These are phyloP conservation scores for Murraya koenigii DNA, from an alignment of 345 rosid genomes.

Conservation along the genomic window DNA sequence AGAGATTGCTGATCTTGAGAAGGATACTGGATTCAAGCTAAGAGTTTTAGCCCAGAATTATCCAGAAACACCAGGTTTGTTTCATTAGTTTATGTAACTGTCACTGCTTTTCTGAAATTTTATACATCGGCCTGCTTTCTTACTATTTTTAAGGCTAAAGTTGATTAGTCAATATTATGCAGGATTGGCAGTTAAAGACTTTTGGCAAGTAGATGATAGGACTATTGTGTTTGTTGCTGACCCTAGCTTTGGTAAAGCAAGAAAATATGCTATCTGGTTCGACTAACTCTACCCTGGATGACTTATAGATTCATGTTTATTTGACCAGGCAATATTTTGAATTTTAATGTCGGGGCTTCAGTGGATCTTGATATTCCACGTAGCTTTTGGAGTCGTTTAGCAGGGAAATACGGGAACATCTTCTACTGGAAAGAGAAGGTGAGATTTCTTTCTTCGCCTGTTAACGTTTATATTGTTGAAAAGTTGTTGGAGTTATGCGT, in stretches of 20 bases:
- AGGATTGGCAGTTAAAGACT: constrained; percentile 86
- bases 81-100: neutral
- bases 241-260: constrained; percentile 72
- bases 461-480: neutral
- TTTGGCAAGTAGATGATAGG: constrained; percentile 85
- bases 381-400: constrained; percentile 84
- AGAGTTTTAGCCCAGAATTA: constrained; percentile 91
- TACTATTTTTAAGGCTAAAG: neutral
- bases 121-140: neutral
- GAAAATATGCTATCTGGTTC: constrained; percentile 1
- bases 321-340: constrained; percentile 66
- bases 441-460: constrained; percentile 8
- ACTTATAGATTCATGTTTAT: constrained; percentile 7
- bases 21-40: constrained; percentile 82
- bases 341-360: constrained; percentile 79
- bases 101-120: neutral
- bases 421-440: constrained; percentile 92
- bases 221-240: constrained; percentile 91
- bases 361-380: constrained; percentile 80
- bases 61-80: constrained; percentile 86
- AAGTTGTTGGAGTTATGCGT: neutral
- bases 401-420: constrained; percentile 63
- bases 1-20: constrained; percentile 72
- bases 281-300: constrained; percentile 3
- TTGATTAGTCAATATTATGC: constrained; percentile 10